Evolutionary conservation across 768 basidiomycete species (phyloP), one percentile per base, ranked within the genome.

Genomic region (Kwoniella dendrophila): DNA sequence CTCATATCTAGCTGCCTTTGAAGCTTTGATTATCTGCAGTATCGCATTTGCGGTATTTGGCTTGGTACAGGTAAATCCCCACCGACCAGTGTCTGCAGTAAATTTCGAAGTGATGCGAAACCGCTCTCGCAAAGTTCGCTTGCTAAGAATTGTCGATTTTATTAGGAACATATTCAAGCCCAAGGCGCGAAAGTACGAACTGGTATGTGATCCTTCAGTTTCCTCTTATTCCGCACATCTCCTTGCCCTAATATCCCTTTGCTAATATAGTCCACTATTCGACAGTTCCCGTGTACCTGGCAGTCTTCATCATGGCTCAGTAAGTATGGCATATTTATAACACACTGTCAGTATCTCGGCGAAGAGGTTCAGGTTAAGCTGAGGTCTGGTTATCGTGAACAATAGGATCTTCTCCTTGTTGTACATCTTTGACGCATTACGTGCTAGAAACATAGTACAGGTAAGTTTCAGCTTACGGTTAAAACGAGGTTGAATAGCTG

Each of bases 391-490:
- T 20, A 20, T 20, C 48, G 11, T 32, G 11, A 7, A 11, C 48
- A 3, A 22, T 64, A 98, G 83, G 74, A 88, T 94, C 70, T 90
- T 86, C 66, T 83, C 84, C 76, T 92, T 97, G 43, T 84, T 84
- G 64, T 93, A 69, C 56, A 63, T 71, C 16, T 74, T 66, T 36
- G 72, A 74, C 49, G 72, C 61, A 16, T 62, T 74, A 6, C 57
- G 72, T 59, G 67, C 65, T 6, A 56, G 72, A 30, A 71, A 74
- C 38, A 66, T 74, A 40, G 59, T 74, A 14, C 72, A 71, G 48
- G 69, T 68, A 18, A 48, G 62, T 45, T 34, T 14, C 33, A 36
- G 45, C 43, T 2, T 44, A 14, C 43, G 20, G 38, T 14, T 40
- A 56, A 22, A 38, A 16, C 8, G n/a, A 4, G 30, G 29, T 8